Evolutionary conservation across 1,284 basidiomycete genomes (phyloP).

Genomic region (Tranzscheliella williamsii): DNA sequence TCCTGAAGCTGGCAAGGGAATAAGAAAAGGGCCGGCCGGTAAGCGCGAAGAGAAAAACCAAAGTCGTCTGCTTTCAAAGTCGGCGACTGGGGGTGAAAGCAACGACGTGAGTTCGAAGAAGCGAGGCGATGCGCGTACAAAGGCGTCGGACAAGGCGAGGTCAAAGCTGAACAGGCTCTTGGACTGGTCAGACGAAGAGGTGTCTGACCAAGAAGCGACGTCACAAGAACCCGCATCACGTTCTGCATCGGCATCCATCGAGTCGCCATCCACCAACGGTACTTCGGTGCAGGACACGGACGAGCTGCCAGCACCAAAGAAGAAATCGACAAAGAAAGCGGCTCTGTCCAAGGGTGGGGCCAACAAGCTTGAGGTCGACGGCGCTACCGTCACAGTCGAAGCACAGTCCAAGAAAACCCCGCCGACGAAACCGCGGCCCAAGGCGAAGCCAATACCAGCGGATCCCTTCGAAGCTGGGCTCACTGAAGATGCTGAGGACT

Average conservation of each 20-base stretch:
- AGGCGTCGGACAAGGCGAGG: neutral
- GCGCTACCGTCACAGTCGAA: conserved; percentile 3
- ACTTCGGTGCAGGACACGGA: neutral
- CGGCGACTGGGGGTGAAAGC: neutral
- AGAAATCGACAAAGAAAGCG: neutral
- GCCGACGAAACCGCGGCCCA: conserved; percentile 9
- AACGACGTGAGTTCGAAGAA: neutral
- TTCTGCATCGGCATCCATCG: conserved; percentile 1
- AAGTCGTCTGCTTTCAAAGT: neutral
- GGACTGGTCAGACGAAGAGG: conserved; percentile 1
- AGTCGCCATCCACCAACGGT: neutral
- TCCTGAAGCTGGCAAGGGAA: too few species aligned
- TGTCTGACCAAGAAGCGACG: conserved; percentile 9
- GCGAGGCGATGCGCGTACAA: neutral
- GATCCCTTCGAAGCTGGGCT: conserved; percentile 68
- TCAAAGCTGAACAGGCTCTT: neutral
- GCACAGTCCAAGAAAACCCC: conserved; percentile 8
- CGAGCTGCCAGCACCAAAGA: neutral
- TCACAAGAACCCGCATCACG: neutral
- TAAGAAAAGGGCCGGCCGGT: too few species aligned
- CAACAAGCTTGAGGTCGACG: conserved; percentile 4
- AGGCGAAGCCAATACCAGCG: conserved; percentile 35
- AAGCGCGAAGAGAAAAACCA: neutral
- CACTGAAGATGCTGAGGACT: conserved; percentile 87
- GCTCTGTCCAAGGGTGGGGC: neutral